Conservation (phyloP, 2,329 filamentous ascomycete species). For the Samsoniella hepiali region DNA sequence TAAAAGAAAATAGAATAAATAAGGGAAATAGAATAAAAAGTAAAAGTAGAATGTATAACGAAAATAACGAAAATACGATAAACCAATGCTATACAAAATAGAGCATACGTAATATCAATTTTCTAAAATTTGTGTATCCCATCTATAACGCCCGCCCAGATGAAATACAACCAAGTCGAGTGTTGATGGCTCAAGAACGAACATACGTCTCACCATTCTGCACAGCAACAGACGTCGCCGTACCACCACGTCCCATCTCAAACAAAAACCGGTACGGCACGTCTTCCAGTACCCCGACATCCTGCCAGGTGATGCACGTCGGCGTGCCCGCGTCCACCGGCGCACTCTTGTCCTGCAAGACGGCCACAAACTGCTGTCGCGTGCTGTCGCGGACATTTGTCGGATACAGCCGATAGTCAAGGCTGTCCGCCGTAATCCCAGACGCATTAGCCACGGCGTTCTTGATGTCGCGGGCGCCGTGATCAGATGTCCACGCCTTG, state of each 20-base stretch:
- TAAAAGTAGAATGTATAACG: not conserved
- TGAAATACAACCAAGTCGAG: no score
- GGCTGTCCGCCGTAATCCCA: slow-evolving; percentile 21
- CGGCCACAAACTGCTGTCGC: slow-evolving; percentile 29
- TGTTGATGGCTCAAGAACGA: not conserved
- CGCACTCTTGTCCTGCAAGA: slow-evolving; percentile 31
- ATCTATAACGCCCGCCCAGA: no score
- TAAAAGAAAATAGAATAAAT: not conserved
- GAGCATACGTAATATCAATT: no score
- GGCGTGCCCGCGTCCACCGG: slow-evolving; percentile 32
- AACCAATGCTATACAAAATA: no score
- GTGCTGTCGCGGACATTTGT: slow-evolving; percentile 26
- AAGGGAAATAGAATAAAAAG: not conserved
- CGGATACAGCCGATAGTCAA: slow-evolving; percentile 33
- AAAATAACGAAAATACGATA: no score
- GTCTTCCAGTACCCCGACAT: not conserved
- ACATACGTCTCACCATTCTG: not conserved
- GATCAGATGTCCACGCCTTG: slow-evolving; percentile 14
- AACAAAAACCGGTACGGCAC: slow-evolving; percentile 1
- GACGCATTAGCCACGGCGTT: slow-evolving; percentile 22
- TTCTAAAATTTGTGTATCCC: no score
- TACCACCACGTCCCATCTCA: not conserved
- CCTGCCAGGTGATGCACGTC: slow-evolving; percentile 32
- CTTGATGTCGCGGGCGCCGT: slow-evolving; percentile 23
- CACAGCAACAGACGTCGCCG: not conserved